A percentile compares a stretch with the other conserved stretches of the same genome.
Evolutionary conservation across 163 green algal species (phyloP).

Genomic region (Trebouxiophyceae sp.): DNA sequence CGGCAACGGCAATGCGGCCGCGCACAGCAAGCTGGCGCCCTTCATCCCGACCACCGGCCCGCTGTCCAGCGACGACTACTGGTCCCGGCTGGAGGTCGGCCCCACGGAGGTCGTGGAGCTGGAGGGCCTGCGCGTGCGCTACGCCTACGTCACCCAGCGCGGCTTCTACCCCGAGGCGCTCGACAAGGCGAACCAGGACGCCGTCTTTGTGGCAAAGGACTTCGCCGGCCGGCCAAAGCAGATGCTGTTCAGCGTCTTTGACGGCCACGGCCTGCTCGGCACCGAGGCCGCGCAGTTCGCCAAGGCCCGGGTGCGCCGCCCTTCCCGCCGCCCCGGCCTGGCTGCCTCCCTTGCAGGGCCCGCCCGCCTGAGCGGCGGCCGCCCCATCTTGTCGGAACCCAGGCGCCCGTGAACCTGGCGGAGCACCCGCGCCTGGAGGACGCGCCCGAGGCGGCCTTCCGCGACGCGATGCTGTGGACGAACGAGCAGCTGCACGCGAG

Average conservation of each 20-base stretch:
- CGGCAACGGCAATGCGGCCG: background rate
- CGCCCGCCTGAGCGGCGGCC: no score
- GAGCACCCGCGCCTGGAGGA: conserved; percentile 36
- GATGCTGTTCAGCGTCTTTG: conserved; percentile 86
- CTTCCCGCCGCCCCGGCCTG: no score
- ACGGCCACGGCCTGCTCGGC: conserved; percentile 71
- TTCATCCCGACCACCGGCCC: conserved; percentile 22
- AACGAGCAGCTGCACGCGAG: conserved; percentile 74
- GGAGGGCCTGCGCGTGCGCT: conserved; percentile 24
- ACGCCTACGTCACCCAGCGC: conserved; percentile 46
- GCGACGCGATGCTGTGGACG: conserved; percentile 50
- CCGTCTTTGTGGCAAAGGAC: conserved; percentile 48
- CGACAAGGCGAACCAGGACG: conserved; percentile 88
- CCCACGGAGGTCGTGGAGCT: conserved; percentile 10
- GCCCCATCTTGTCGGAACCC: no score
- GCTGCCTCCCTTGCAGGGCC: no score
- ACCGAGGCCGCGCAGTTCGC: conserved; percentile 72
- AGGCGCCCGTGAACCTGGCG: conserved; percentile 63
- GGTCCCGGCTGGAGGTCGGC: conserved; percentile 11
- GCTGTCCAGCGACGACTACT: conserved; percentile 16
- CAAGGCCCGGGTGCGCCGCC: conserved; percentile 54
- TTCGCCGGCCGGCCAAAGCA: conserved; percentile 64
- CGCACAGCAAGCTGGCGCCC: conserved; percentile 1
- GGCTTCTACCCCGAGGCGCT: conserved; percentile 83
- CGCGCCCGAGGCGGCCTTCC: conserved; percentile 43